These are phyloP conservation scores for Phytophthora nicotianae DNA, from an alignment of 352 stramenopile genomes.

Conservation along the genomic window DNA sequence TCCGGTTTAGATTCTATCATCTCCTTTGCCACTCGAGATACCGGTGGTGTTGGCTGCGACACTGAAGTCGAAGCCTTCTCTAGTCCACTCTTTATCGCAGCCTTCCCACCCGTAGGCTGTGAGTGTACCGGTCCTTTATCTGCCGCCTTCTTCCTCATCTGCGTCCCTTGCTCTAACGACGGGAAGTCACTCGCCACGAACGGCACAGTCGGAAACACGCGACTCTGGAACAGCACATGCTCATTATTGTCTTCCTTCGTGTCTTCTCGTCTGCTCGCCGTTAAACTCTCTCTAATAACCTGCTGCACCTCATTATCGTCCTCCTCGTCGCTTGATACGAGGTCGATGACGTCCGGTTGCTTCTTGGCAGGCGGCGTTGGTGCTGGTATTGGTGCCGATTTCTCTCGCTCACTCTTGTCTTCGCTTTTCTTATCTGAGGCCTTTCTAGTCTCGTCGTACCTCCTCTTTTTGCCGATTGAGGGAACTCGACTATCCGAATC, in stretches of 20 bases:
- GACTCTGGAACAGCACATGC: slow-evolving; percentile 27
- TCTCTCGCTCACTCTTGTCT: not conserved
- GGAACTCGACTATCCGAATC: not conserved
- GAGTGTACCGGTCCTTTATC: not conserved
- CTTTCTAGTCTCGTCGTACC: slow-evolving; percentile 6
- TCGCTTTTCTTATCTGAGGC: slow-evolving; percentile 12
- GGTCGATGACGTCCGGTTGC: slow-evolving; percentile 29
- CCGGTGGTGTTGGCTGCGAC: not conserved
- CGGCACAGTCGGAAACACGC: slow-evolving; percentile 25
- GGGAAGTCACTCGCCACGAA: slow-evolving; percentile 48
- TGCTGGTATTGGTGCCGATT: not conserved
- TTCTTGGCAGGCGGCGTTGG: not conserved
- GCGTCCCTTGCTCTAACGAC: slow-evolving; percentile 15
- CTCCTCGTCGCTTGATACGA: slow-evolving; percentile 32
- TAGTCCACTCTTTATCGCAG: not conserved
- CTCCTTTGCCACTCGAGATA: slow-evolving; percentile 1
- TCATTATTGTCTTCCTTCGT: slow-evolving; percentile 1
- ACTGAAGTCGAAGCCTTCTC: not conserved
- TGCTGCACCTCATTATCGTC: slow-evolving; percentile 12
- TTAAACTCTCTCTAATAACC: slow-evolving; percentile 5
- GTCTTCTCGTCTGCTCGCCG: slow-evolving; percentile 8
- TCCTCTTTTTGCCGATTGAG: slow-evolving; percentile 23
- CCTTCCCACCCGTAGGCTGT: not conserved
- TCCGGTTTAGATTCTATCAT: slow-evolving; percentile 7
- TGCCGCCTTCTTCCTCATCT: slow-evolving; percentile 24